Evolutionary conservation across 306 rosid genomes (phyloP).

Genomic region (Quercus cerris): DNA sequence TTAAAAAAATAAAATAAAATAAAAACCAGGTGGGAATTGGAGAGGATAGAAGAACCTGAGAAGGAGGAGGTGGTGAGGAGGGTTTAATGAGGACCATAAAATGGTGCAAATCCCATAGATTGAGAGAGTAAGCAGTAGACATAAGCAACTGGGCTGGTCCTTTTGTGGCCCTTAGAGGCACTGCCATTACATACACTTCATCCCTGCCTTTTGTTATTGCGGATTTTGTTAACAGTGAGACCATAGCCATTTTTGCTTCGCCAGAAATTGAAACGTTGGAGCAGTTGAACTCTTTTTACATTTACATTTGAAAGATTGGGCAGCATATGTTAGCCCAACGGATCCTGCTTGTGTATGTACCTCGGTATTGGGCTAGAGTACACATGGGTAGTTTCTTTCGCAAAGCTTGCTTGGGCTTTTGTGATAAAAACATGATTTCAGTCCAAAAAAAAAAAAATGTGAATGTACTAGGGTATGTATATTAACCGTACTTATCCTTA

Average conservation of each 20-base stretch:
- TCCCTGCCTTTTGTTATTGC: conserved; percentile 39
- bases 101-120: conserved; percentile 82
- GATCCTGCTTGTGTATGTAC: too few relatives aligned
- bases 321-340: too few relatives aligned
- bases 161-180: conserved; percentile 79
- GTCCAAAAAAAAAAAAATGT: too few relatives aligned
- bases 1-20: too few relatives aligned
- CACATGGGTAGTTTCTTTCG: too few relatives aligned
- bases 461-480: too few relatives aligned
- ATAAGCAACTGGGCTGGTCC: conserved; percentile 80
- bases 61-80: conserved; percentile 31
- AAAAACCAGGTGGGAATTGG: not conserved
- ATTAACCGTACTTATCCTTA: too few relatives aligned
- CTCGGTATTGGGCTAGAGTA: too few relatives aligned
- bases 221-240: conserved; percentile 24
- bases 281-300: not conserved
- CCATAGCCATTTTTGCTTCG: conserved; percentile 28
- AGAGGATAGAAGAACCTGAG: conserved; percentile 51
- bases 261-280: not conserved
- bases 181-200: conserved; percentile 77
- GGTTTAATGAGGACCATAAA: conserved; percentile 80
- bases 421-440: too few relatives aligned
- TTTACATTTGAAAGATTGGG: too few relatives aligned
- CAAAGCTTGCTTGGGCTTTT: too few relatives aligned
- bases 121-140: conserved; percentile 71